Conservation (phyloP, 805 yeast genomes). For the Saturnispora sekii region DNA sequence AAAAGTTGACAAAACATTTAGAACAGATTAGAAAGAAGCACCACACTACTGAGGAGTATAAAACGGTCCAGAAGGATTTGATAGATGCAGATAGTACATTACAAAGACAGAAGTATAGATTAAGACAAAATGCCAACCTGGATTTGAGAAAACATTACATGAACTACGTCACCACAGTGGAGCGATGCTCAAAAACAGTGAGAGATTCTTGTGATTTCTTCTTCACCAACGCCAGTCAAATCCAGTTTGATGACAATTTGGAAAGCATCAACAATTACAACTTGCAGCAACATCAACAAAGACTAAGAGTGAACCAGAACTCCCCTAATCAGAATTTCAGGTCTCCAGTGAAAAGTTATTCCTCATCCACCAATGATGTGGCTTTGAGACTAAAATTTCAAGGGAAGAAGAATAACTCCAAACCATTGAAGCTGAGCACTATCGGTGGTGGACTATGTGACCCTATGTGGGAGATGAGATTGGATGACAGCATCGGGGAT, state of each 20-base stretch:
- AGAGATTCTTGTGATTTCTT: constrained; percentile 6
- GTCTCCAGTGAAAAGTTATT: background rate
- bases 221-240: constrained; percentile 9
- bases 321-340: constrained; percentile 1
- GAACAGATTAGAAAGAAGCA: constrained; percentile 5
- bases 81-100: constrained; percentile 6
- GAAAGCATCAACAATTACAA: constrained; percentile 3
- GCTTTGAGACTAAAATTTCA: background rate
- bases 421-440: background rate
- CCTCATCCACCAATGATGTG: background rate
- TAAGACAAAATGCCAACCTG: constrained; percentile 8
- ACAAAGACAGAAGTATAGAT: constrained; percentile 6
- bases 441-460: background rate
- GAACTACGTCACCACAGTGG: constrained; percentile 5
- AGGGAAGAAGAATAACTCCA: background rate
- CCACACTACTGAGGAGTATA: constrained; percentile 7
- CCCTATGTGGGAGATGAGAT: background rate
- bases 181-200: background rate
- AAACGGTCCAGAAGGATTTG: constrained; percentile 5
- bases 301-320: constrained; percentile 4
- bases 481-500: too few species aligned
- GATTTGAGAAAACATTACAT: constrained; percentile 4
- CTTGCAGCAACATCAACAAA: constrained; percentile 8
- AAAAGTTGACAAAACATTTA: constrained; percentile 2
- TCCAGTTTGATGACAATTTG: constrained; percentile 6